Percentiles rank a stretch among this genome's conserved stretches.
Conservation (phyloP, 2,329 filamentous ascomycete genomes). For the Neophaeococcomyces mojaviensis region DNA sequence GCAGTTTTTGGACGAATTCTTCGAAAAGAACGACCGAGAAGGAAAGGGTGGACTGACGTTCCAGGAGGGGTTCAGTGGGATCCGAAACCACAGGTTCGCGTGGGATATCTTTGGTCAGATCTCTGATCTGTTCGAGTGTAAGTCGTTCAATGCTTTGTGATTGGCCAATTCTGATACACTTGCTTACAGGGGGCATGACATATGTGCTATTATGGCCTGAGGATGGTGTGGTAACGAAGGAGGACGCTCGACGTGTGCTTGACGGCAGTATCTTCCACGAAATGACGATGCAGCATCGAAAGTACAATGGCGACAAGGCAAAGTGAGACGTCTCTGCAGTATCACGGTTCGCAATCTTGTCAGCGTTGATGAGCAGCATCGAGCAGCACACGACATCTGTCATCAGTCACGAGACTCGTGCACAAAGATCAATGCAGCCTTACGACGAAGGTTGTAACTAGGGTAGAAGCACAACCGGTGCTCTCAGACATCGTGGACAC, state of each 20-base stretch:
- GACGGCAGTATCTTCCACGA: conserved; percentile 22
- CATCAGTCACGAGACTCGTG: too few species aligned
- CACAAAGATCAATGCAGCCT: too few species aligned
- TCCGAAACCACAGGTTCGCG: conserved; percentile 33
- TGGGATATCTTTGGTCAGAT: conserved; percentile 40
- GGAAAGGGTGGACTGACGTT: conserved; percentile 34
- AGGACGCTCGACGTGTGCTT: conserved; percentile 25
- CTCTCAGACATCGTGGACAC: too few species aligned
- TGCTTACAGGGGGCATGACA: conserved; percentile 20
- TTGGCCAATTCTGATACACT: neutral
- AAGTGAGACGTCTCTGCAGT: too few species aligned
- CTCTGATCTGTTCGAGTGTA: conserved; percentile 39
- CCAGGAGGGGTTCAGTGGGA: conserved; percentile 31
- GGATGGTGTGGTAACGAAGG: conserved; percentile 26
- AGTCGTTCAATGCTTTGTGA: neutral
- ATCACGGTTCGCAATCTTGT: too few species aligned
- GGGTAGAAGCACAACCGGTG: too few species aligned
- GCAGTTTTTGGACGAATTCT: conserved; percentile 43
- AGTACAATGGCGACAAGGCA: neutral
- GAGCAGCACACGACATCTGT: too few species aligned
- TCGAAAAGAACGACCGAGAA: conserved; percentile 37
- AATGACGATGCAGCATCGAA: conserved; percentile 6
- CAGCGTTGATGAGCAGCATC: too few species aligned
- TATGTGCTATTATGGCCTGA: conserved; percentile 27
- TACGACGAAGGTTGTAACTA: too few species aligned